Percentiles rank a stretch among this genome's conserved stretches.
Conservation (phyloP, 1,284 basidiomycete species). For the Naganishia sp. region DNA sequence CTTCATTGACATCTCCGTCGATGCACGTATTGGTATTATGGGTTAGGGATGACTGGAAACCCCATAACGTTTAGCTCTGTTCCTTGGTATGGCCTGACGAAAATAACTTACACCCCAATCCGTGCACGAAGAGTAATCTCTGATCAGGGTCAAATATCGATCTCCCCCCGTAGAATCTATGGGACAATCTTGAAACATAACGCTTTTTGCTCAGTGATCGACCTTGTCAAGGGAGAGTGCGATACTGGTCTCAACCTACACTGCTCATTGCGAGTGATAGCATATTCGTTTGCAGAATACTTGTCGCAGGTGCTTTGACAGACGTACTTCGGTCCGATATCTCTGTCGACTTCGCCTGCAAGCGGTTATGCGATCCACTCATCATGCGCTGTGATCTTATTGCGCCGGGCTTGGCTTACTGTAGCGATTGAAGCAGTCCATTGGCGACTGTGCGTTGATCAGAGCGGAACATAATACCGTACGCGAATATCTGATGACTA, state of each 20-base stretch:
- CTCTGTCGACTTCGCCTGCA: conserved; percentile 36
- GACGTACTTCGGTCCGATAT: conserved; percentile 45
- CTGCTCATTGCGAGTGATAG: conserved; percentile 38
- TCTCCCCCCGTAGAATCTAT: conserved; percentile 34
- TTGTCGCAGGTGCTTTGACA: conserved; percentile 48
- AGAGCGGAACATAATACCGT: conserved; percentile 49
- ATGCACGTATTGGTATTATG: conserved; percentile 52
- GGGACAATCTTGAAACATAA: conserved; percentile 38
- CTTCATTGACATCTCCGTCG: conserved; percentile 52
- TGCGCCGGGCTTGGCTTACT: conserved; percentile 37
- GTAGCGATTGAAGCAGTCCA: conserved; percentile 39
- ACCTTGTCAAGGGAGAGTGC: conserved; percentile 34
- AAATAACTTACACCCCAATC: conserved; percentile 45
- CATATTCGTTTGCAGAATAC: conserved; percentile 41
- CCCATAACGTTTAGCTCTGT: neutral
- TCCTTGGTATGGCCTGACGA: neutral
- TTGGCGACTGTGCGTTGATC: conserved; percentile 42
- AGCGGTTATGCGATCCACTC: neutral
- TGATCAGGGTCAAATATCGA: conserved; percentile 45
- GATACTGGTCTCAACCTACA: conserved; percentile 17
- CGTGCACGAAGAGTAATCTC: conserved; percentile 52
- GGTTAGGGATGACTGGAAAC: conserved; percentile 43
- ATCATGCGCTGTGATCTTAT: too few relatives aligned
- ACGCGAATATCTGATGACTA: conserved; percentile 44
- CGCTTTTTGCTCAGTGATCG: conserved; percentile 26